Conservation (phyloP, 2,329 filamentous ascomycete genomes). For the Tolypocladium ophioglossoides region DNA sequence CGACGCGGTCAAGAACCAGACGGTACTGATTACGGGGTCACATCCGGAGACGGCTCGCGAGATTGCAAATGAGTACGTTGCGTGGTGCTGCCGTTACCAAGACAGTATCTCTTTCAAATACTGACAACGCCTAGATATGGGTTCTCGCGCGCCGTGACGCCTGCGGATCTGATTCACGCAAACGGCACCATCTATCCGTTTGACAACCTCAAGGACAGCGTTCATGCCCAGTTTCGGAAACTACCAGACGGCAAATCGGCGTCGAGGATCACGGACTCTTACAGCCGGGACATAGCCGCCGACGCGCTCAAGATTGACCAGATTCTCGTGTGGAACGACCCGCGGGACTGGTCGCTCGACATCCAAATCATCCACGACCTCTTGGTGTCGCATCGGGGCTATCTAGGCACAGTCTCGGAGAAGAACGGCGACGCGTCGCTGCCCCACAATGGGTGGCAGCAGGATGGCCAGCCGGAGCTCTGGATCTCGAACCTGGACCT, state of each 20-base stretch:
- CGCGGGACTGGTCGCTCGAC: constrained; percentile 91
- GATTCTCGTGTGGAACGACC: constrained; percentile 90
- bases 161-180: constrained; percentile 68
- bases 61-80: constrained; percentile 56
- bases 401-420: constrained; percentile 67
- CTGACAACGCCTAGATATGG: constrained; percentile 40
- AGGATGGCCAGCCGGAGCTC: constrained; percentile 67
- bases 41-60: constrained; percentile 54
- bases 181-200: constrained; percentile 79
- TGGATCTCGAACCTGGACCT: constrained; percentile 90
- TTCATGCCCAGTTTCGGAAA: constrained; percentile 16
- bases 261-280: constrained; percentile 17
- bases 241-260: constrained; percentile 24
- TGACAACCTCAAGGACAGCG: constrained; percentile 29
- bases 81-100: too few species aligned
- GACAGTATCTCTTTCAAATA: background rate
- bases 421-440: constrained; percentile 57
- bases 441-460: constrained; percentile 69
- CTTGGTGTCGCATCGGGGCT: constrained; percentile 66
- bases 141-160: constrained; percentile 73
- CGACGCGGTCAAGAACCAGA: constrained; percentile 29
- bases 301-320: constrained; percentile 68
- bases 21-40: constrained; percentile 65
- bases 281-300: constrained; percentile 21
- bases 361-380: constrained; percentile 76